Evolutionary conservation across 108 stramenopile species (phyloP).

Genomic region (Cyclotella sp.): DNA sequence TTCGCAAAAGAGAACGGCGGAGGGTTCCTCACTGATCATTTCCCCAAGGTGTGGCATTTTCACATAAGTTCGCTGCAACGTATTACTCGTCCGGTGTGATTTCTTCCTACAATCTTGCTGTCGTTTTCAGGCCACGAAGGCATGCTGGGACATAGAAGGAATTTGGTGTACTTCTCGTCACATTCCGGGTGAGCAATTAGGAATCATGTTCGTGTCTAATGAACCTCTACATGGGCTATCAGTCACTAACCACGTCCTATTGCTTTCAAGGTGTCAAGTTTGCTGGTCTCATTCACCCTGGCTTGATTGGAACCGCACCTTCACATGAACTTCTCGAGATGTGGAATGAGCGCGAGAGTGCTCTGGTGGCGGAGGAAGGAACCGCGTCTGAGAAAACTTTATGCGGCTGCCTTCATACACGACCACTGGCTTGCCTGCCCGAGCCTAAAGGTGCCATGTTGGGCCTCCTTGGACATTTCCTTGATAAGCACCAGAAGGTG

Average conservation of each 20-base stretch:
- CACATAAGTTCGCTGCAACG: no score
- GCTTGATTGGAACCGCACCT: conserved; percentile 72
- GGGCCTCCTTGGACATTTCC: conserved; percentile 64
- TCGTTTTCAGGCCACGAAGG: conserved; percentile 42
- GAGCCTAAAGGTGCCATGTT: conserved; percentile 74
- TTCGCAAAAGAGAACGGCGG: conserved; percentile 80
- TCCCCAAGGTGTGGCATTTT: conserved; percentile 42
- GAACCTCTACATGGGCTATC: no score
- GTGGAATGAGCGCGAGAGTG: conserved; percentile 73
- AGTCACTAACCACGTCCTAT: no score
- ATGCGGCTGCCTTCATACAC: conserved; percentile 62
- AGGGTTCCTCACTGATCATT: conserved; percentile 72
- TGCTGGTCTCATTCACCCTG: conserved; percentile 73
- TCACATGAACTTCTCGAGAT: conserved; percentile 62
- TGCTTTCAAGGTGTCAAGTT: conserved; percentile 1
- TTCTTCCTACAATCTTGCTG: neutral
- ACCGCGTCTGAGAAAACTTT: conserved; percentile 63
- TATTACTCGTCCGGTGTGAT: neutral
- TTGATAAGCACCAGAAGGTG: conserved; percentile 43
- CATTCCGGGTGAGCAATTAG: conserved; percentile 56
- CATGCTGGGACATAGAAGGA: conserved; percentile 74
- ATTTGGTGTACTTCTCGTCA: conserved; percentile 64
- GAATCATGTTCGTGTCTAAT: no score
- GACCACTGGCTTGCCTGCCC: conserved; percentile 72
- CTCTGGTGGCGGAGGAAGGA: conserved; percentile 63